phyloP scores from a whole-genome alignment of 805 yeast genomes.

The Kuraishia ogatae region DNA sequence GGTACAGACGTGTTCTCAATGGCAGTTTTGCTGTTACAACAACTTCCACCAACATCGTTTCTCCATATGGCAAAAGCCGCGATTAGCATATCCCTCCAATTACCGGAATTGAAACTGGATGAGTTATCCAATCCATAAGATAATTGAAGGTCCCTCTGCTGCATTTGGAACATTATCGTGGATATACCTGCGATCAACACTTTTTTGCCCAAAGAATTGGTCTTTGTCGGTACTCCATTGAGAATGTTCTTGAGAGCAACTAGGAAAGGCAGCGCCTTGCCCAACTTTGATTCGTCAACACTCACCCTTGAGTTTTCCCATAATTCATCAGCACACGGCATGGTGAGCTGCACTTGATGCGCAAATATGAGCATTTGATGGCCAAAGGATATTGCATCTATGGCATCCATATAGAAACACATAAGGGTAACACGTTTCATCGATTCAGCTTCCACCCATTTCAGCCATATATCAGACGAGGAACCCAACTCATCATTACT shows the following conservation, averaged over 20 bases:
- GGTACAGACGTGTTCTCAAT: constrained; percentile 14
- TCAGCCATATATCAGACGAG: constrained; percentile 30
- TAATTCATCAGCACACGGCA: constrained; percentile 55
- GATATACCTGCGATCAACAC: constrained; percentile 59
- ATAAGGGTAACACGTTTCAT: constrained; percentile 71
- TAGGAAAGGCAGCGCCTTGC: constrained; percentile 37
- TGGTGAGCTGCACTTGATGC: constrained; percentile 51
- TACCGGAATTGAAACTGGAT: constrained; percentile 18
- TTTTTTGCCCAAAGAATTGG: constrained; percentile 55
- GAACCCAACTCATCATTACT: constrained; percentile 15
- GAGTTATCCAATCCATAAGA: constrained; percentile 33
- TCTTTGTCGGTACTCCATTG: constrained; percentile 37
- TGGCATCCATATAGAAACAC: constrained; percentile 75
- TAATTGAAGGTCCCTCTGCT: constrained; percentile 59
- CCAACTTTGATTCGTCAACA: constrained; percentile 8
- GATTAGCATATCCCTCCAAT: constrained; percentile 67
- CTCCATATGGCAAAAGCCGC: constrained; percentile 69
- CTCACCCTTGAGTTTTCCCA: constrained; percentile 32
- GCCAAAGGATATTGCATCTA: constrained; percentile 72
- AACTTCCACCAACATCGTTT: constrained; percentile 31
- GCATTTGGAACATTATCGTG: constrained; percentile 64
- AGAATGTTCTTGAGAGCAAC: constrained; percentile 49
- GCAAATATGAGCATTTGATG: constrained; percentile 52
- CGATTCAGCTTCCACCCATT: constrained; percentile 77
- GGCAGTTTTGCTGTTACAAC: constrained; percentile 25